Base-by-base conservation (phyloP, 148 eudicot species). In the Talinum fruticosum region DNA sequence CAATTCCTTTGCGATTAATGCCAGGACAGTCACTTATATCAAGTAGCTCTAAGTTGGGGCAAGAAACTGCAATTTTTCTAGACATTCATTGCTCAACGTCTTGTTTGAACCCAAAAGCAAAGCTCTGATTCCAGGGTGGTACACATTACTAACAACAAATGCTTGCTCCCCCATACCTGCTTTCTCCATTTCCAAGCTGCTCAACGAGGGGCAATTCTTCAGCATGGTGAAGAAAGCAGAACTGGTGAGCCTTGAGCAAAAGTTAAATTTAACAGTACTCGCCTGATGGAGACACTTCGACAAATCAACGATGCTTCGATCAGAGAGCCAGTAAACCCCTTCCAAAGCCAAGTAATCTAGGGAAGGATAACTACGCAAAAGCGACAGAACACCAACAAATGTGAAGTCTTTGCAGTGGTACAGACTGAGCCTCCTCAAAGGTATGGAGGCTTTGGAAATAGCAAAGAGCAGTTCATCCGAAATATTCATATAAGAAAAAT, bases 41-140 rank as follows among this genome's bases (percentile, higher is more conserved):
- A 62, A 92, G 81, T 23, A 72, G n/a, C 75, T 90, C 91, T 36
- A 92, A 69, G 76, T 79, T 82, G 13, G 91, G 94, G 81, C 97
- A 88, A 35, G 82, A 77, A 1, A 69, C 24, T 35, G 89, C 85
- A 83, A 92, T 72, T 73, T 79, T 49, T 81, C 84, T 24, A 90
- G 87, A 76, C 86, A 86, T 61, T 84, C 86, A 36, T 86, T 85
- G 72, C 75, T 85, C 78, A 92, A 53, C 38, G 79, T 54, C 66
- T 65, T 61, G 81, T 86, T 88, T 0, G 66, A 59, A 37, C 77
- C 34, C 82, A 92, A 78, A 73, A 69, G 54, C 74, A 92, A 62
- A 35, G 81, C 73, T 82, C 79, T 83, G 53, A 90, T 81, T 5
- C 66, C 64, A 5, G 79, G 69, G 68, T 87, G 83, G 69, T 57